phyloP scores from a whole-genome alignment of 2,329 filamentous ascomycete genomes.

The Pseudogymnoascus sp. region DNA sequence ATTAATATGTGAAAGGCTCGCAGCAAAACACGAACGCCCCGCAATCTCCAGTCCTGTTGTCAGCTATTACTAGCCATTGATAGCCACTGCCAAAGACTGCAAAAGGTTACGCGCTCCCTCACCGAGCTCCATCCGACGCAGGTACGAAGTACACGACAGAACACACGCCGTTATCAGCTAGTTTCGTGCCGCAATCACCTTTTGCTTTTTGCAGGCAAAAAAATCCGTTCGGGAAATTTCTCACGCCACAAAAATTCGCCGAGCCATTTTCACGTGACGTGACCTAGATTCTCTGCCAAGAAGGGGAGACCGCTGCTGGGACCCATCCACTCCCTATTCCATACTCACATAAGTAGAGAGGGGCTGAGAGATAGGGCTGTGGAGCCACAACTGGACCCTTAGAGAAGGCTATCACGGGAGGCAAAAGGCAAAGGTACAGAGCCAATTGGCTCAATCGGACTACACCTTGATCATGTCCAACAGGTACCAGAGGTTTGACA shows the following conservation, averaged over 20 bases:
- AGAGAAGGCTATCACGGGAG: conserved; percentile 4
- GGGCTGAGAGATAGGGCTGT: conserved; percentile 4
- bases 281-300: neutral
- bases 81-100: neutral
- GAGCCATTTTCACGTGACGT: conserved; percentile 1
- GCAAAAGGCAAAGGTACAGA: neutral
- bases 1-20: conserved; percentile 8
- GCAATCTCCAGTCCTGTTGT: conserved; percentile 4
- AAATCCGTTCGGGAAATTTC: neutral
- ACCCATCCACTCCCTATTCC: neutral
- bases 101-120: conserved; percentile 2
- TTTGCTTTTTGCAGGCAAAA: neutral
- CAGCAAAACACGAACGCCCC: neutral
- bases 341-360: conserved; percentile 8
- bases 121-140: conserved; percentile 2
- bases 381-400: conserved; percentile 5
- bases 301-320: neutral
- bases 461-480: conserved; percentile 6
- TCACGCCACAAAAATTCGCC: neutral
- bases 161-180: neutral
- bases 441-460: conserved; percentile 1
- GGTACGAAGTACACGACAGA: neutral
- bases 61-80: conserved; percentile 8
- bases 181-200: neutral
- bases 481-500: conserved; percentile 9